Percentiles rank a stretch among this genome's conserved stretches.
These are phyloP conservation scores for Corymbia calophylla DNA, from an alignment of 441 rosid genomes.

Conservation along the genomic window DNA sequence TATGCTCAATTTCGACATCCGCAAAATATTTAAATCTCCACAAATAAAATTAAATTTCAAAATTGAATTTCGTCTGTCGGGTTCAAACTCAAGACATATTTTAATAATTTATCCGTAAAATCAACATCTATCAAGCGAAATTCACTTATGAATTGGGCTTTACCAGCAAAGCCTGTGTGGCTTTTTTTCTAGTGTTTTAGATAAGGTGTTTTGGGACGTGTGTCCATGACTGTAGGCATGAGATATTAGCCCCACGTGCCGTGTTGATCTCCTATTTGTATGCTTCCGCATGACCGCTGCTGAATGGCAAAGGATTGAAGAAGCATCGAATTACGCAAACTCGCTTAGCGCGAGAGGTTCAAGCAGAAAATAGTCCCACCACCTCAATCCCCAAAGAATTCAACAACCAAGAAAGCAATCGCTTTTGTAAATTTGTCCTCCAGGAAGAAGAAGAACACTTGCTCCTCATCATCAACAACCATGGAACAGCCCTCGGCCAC, in stretches of 20 bases:
- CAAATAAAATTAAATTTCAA: no score
- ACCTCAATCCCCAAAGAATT: not conserved
- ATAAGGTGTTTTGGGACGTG: not conserved
- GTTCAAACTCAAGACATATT: no score
- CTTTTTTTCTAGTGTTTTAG: not conserved
- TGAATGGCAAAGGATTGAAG: not conserved
- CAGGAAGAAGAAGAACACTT: not conserved
- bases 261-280: not conserved
- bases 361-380: not conserved
- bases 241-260: not conserved
- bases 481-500: not conserved
- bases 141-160: not conserved
- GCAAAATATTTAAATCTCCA: no score
- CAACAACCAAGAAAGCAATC: not conserved
- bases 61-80: no score
- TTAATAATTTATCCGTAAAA: not conserved
- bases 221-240: not conserved
- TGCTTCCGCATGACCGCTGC: not conserved
- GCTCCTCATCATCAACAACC: not conserved
- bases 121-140: not conserved
- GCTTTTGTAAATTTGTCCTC: not conserved
- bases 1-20: no score
- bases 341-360: not conserved
- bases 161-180: not conserved
- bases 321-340: not conserved